Conservation (phyloP, 352 stramenopile species). For the Phytophthora colocasiae region DNA sequence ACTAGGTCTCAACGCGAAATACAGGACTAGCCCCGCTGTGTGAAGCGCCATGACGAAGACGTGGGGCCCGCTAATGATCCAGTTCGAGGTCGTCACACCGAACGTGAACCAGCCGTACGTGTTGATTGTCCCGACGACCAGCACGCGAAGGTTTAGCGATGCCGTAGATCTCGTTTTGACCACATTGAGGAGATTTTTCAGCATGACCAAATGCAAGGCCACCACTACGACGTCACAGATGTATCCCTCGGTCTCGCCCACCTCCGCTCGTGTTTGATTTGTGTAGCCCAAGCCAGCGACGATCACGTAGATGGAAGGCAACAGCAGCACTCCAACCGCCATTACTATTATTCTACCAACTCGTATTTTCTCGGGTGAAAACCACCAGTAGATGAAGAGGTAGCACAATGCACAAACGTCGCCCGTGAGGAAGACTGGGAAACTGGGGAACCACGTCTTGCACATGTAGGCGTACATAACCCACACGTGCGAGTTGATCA, state of each 20-base stretch:
- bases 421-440: not conserved
- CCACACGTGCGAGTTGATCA: constrained; percentile 7
- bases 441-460: constrained; percentile 1
- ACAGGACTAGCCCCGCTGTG: constrained; percentile 11
- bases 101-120: constrained; percentile 57
- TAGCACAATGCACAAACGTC: not conserved
- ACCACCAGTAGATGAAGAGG: not conserved
- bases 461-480: not conserved
- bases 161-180: not conserved
- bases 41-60: constrained; percentile 42
- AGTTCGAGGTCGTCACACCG: constrained; percentile 38
- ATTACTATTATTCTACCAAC: not conserved
- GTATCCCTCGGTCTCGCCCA: not conserved
- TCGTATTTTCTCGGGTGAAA: not conserved
- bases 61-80: constrained; percentile 54
- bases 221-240: constrained; percentile 1
- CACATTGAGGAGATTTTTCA: not conserved
- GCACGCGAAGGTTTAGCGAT: not conserved
- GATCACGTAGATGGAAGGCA: constrained; percentile 4
- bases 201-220: not conserved
- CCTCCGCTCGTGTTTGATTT: constrained; percentile 1
- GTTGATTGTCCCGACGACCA: constrained; percentile 26
- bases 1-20: not conserved
- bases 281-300: constrained; percentile 2
- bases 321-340: not conserved